These are phyloP conservation scores for Cerrena zonata DNA, from an alignment of 1,284 basidiomycete genomes.

Conservation along the genomic window DNA sequence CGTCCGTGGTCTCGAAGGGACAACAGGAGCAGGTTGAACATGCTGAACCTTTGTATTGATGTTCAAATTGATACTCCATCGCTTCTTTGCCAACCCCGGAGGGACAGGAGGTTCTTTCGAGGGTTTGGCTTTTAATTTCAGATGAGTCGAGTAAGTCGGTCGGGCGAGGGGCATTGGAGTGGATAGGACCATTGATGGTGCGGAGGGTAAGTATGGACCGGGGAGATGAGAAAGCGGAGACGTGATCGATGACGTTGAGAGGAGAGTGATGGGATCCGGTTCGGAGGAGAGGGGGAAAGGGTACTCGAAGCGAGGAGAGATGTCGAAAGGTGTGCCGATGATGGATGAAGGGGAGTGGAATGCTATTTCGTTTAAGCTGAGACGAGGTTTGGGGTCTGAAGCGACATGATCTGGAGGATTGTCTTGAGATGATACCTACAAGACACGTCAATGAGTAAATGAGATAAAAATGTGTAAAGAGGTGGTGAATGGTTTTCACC, in stretches of 20 bases:
- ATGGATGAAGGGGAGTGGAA: constrained; percentile 31
- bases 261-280: not conserved
- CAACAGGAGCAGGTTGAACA: no score
- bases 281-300: constrained; percentile 24
- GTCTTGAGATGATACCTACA: not conserved
- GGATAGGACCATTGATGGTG: constrained; percentile 3
- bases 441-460: not conserved
- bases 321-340: constrained; percentile 31
- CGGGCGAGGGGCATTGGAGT: constrained; percentile 1
- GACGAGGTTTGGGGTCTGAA: constrained; percentile 18
- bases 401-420: not conserved
- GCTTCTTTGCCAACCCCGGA: constrained; percentile 25
- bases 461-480: constrained; percentile 6
- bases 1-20: not conserved
- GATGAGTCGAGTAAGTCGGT: constrained; percentile 19
- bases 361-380: constrained; percentile 20
- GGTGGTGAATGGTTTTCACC: constrained; percentile 11
- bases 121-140: constrained; percentile 19
- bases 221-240: constrained; percentile 12
- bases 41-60: no score
- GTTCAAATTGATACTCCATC: constrained; percentile 9
- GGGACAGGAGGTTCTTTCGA: constrained; percentile 26
- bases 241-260: constrained; percentile 3
- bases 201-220: constrained; percentile 3
- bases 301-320: constrained; percentile 29